Percentiles rank a stretch among this genome's conserved stretches.
Conservation (phyloP, 2,329 filamentous ascomycete species). For the Leptodontidium sp. region DNA sequence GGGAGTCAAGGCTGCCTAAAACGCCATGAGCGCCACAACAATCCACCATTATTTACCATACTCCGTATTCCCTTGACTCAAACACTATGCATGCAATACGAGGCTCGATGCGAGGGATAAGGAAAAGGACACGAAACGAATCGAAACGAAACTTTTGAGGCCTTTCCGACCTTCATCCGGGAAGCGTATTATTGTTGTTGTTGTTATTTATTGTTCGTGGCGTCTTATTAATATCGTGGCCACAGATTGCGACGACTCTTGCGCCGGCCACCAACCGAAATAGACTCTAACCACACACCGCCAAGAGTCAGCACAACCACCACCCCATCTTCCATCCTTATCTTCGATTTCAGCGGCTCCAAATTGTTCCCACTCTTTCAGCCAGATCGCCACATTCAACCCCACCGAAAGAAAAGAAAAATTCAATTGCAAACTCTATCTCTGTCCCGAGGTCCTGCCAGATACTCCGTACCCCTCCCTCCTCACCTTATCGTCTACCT, state of each 20-base stretch:
- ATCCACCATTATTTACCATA: neutral
- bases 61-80: constrained; percentile 1
- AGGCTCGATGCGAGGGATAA: neutral
- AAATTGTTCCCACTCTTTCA: constrained; percentile 6
- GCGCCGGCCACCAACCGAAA: neutral
- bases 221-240: constrained; percentile 4
- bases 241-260: constrained; percentile 22
- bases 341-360: constrained; percentile 17
- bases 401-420: neutral
- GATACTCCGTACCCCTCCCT: constrained; percentile 12
- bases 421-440: constrained; percentile 8
- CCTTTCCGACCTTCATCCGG: neutral
- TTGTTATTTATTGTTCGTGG: neutral
- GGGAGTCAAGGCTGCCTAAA: constrained; percentile 6
- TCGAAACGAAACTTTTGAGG: neutral
- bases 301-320: constrained; percentile 27
- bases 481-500: constrained; percentile 10
- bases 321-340: constrained; percentile 6
- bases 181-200: neutral
- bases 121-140: neutral
- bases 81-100: neutral
- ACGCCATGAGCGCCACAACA: neutral
- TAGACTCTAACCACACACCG: constrained; percentile 3
- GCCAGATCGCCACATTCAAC: constrained; percentile 9
- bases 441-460: neutral